Evolutionary conservation across 495 filamentous ascomycete genomes (phyloP), one percentile per base, ranked within the genome.

Genomic region (Aspergillus baeticus): DNA sequence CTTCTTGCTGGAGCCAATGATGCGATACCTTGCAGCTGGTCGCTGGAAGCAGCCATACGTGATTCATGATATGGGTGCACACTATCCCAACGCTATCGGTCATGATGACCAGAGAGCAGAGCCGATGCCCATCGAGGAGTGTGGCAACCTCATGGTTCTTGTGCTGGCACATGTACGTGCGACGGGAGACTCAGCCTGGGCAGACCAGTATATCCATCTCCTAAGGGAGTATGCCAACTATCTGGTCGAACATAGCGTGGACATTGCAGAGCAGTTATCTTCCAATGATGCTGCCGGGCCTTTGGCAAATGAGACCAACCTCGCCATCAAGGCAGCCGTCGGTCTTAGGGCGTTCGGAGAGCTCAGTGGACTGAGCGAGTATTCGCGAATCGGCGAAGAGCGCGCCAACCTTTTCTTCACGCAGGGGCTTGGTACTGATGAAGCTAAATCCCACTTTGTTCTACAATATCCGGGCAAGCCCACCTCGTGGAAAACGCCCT

Each of bases 301-400:
- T 11, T 63, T 80, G 0, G 67, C 77, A 6, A 82, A 84, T 56
- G 76, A 82, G 58, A 84, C 81, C 3, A 81, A 79, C 55, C 72
- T 84, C 2, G 81, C 81, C 5, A 80, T 84, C 60, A 83, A 82
- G 48, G 77, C 79, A 22, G 79, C 81, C 2, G 71, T 86, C 2
- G 81, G 75, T 2, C 68, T 86, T 26, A 77, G 73, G 39, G 79
- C 80, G 31, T 77, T 69, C 55, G 77, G 80, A 6, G 64, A 65
- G 20, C 51, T 80, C 36, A 73, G 69, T 41, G 72, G 72, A 4
- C 50, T 67, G 6, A 18, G 42, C 0, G 64, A 68, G 10, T 82
- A 81, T 57, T 75, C 71, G 10, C 62, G 57, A 6, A 68, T 70
- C 43, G 77, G 71, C 3, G 62, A 73, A 7, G 58, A 69, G 20